These are phyloP conservation scores for Solanum hybrid DNA, from an alignment of 305 asterid genomes.

Conservation along the genomic window DNA sequence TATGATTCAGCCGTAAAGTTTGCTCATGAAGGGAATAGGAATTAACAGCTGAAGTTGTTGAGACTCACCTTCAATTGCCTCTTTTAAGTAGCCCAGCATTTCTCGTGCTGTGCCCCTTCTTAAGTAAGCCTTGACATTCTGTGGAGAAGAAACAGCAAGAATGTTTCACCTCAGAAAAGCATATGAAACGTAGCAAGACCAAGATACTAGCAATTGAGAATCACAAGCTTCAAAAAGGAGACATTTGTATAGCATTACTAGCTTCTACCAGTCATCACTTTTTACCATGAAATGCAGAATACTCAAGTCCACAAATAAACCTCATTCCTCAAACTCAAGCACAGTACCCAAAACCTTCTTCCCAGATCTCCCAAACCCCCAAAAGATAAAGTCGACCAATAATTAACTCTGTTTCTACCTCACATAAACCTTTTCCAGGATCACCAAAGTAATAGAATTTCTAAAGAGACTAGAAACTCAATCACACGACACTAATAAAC, in stretches of 20 bases:
- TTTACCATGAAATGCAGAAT: background rate
- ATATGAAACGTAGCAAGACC: background rate
- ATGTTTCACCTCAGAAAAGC: background rate
- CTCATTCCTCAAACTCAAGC: background rate
- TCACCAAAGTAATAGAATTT: background rate
- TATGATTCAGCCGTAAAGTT: background rate
- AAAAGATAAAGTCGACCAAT: background rate
- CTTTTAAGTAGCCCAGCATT: constrained; percentile 71
- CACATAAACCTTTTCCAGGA: background rate
- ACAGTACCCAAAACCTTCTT: background rate
- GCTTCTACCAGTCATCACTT: background rate
- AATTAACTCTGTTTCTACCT: background rate
- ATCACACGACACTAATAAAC: background rate
- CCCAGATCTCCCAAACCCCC: background rate
- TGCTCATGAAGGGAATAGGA: background rate
- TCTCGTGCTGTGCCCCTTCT: constrained; percentile 95
- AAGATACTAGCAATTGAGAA: background rate
- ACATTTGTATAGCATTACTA: background rate
- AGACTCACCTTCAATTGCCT: constrained; percentile 74
- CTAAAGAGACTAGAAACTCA: background rate
- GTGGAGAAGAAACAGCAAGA: constrained; percentile 15
- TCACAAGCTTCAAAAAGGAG: background rate
- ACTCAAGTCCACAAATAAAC: background rate
- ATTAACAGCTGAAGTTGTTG: background rate
- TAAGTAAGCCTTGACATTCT: constrained; percentile 85